phyloP scores from a whole-genome alignment of 179 eudicot genomes.

The Sideroxylon spinosum region DNA sequence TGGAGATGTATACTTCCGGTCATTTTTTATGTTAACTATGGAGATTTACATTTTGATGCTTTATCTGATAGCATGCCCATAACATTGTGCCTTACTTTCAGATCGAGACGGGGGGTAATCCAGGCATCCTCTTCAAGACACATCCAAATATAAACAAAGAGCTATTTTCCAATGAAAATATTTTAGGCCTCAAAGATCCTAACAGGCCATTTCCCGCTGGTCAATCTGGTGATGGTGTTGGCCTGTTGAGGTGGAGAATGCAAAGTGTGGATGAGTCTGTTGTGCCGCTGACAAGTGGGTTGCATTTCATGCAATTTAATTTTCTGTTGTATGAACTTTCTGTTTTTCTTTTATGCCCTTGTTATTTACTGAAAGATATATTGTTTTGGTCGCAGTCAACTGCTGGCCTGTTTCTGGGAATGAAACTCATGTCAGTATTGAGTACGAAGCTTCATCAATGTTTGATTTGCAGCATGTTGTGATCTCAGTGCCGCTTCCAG shows the following conservation, averaged over 20 bases:
- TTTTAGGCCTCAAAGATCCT: constrained; percentile 94
- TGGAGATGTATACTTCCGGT: neutral
- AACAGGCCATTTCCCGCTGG: constrained; percentile 83
- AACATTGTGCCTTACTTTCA: constrained; percentile 24
- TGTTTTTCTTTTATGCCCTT: neutral
- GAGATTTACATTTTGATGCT: neutral
- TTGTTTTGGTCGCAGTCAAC: constrained; percentile 47
- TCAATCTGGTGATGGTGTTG: constrained; percentile 87
- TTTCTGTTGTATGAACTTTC: neutral
- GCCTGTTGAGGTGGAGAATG: constrained; percentile 92
- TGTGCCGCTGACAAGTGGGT: constrained; percentile 86
- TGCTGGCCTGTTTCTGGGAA: constrained; percentile 99
- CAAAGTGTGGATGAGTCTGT: constrained; percentile 80
- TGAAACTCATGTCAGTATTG: constrained; percentile 87
- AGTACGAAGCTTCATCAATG: constrained; percentile 80
- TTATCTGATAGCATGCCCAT: neutral
- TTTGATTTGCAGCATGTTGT: constrained; percentile 92
- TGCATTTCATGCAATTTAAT: constrained; percentile 9
- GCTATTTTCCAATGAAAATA: constrained; percentile 64
- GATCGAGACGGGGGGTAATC: constrained; percentile 86
- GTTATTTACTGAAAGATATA: neutral
- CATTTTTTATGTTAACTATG: neutral
- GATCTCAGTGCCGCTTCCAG: constrained; percentile 91
- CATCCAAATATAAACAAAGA: constrained; percentile 97
- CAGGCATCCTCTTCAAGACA: constrained; percentile 71